A percentile compares a stretch with the other conserved stretches of the same genome.
phyloP scores from a whole-genome alignment of 257 asterid genomes.

The Nicotiana noctiflora region DNA sequence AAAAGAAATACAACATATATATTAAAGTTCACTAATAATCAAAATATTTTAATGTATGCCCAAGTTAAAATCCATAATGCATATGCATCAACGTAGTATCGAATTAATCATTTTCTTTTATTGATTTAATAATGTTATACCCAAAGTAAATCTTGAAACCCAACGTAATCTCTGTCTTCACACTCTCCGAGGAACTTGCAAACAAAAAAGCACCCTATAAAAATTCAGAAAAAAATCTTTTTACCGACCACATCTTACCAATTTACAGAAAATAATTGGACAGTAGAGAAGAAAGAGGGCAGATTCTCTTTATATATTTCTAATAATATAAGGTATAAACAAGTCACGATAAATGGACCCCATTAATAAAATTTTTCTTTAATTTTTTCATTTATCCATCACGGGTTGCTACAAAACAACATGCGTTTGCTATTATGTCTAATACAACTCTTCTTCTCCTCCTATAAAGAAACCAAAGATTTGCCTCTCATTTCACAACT shows the following conservation, averaged over 20 bases:
- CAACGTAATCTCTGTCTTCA: constrained; percentile 12
- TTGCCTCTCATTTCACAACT: background rate
- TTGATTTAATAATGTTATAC: background rate
- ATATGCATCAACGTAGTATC: background rate
- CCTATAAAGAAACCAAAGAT: constrained; percentile 27
- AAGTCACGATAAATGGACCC: constrained; percentile 10
- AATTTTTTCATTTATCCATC: constrained; percentile 32
- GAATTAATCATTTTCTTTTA: background rate
- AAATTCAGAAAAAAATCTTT: constrained; percentile 12
- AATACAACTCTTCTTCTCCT: background rate
- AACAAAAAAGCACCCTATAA: constrained; percentile 11
- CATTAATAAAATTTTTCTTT: background rate
- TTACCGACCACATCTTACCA: constrained; percentile 24
- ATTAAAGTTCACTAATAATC: too few species aligned
- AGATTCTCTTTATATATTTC: constrained; percentile 18
- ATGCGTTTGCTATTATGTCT: background rate
- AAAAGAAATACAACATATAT: too few species aligned
- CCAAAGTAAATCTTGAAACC: background rate
- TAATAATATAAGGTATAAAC: constrained; percentile 10
- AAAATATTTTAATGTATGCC: too few species aligned
- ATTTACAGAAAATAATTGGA: background rate
- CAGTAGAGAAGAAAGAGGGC: background rate
- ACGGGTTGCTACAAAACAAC: constrained; percentile 65
- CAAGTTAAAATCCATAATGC: background rate
- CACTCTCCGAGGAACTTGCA: constrained; percentile 17